Conservation (phyloP, 768 basidiomycete genomes). For the Lactarius evosmus region DNA sequence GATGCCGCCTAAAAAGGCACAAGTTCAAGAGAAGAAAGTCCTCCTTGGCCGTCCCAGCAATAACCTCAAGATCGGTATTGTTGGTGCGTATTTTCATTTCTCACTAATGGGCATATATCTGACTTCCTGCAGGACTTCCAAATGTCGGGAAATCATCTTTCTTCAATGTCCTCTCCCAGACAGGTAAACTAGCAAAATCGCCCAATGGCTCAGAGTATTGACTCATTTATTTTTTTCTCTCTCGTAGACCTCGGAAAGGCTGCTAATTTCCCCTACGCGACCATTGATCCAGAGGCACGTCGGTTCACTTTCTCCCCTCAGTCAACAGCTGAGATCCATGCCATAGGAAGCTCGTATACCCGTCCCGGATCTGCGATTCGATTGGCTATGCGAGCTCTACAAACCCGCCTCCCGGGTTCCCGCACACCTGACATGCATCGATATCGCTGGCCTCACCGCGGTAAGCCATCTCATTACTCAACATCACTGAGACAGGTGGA, state of each 20-base stretch:
- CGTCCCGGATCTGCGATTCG: conserved; percentile 90
- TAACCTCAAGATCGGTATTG: conserved; percentile 98
- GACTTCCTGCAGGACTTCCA: conserved; percentile 61
- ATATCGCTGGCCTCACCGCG: conserved; percentile 96
- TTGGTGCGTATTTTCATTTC: conserved; percentile 58
- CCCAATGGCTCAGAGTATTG: conserved; percentile 3
- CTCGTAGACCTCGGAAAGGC: conserved; percentile 80
- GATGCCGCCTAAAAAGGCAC: conserved; percentile 92
- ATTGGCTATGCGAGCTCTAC: conserved; percentile 89
- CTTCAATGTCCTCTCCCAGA: conserved; percentile 94
- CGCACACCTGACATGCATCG: conserved; percentile 95
- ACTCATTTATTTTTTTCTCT: conserved; percentile 23
- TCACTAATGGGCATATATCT: neutral
- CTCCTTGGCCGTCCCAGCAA: conserved; percentile 90
- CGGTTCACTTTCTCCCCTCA: neutral
- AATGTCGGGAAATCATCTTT: conserved; percentile 99
- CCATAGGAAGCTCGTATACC: conserved; percentile 83
- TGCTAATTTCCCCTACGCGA: conserved; percentile 96
- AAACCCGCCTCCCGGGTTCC: conserved; percentile 87
- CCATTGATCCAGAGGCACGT: conserved; percentile 78
- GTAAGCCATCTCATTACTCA: conserved; percentile 42
- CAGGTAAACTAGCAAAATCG: conserved; percentile 49
- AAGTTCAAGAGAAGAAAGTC: conserved; percentile 73
- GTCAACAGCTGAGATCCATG: conserved; percentile 1
- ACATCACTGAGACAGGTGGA: conserved; percentile 13